Evolutionary conservation across 352 stramenopile species (phyloP).

Genomic region (Phytophthora agathidicida): DNA sequence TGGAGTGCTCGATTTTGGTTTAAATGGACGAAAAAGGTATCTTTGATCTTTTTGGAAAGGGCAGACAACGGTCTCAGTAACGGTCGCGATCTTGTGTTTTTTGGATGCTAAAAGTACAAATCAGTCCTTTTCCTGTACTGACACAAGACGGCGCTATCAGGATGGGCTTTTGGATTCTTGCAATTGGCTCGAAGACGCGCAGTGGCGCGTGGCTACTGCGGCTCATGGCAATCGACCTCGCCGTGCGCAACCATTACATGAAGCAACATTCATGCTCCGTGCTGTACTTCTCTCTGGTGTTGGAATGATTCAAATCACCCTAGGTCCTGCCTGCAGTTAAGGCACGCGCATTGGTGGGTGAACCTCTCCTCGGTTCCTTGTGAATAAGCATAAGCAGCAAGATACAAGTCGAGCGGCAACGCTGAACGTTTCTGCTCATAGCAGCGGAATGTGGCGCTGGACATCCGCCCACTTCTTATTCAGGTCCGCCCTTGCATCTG

Average conservation of each 20-base stretch:
- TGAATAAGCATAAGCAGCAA: slow-evolving; percentile 17
- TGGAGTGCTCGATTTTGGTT: background rate
- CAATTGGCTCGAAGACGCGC: slow-evolving; percentile 19
- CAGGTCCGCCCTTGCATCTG: slow-evolving; percentile 19
- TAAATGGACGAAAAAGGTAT: slow-evolving; percentile 1
- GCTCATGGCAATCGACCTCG: slow-evolving; percentile 1
- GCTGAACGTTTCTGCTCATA: slow-evolving; percentile 5
- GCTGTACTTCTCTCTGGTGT: slow-evolving; percentile 3
- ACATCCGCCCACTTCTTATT: slow-evolving; percentile 18
- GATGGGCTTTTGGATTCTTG: background rate
- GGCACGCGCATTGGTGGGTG: background rate
- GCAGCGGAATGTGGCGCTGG: slow-evolving; percentile 3
- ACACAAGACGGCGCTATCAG: too few species aligned
- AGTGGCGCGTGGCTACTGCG: slow-evolving; percentile 15
- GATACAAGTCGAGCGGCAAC: background rate
- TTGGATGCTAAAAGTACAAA: too few species aligned
- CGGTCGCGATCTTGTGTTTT: too few species aligned
- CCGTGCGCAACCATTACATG: slow-evolving; percentile 11
- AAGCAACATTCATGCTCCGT: background rate
- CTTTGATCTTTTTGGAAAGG: background rate
- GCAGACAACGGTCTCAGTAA: too few species aligned
- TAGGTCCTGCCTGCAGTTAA: slow-evolving; percentile 17
- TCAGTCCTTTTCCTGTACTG: too few species aligned
- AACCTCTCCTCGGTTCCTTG: background rate
- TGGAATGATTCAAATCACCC: slow-evolving; percentile 28